phyloP scores from a whole-genome alignment of 768 basidiomycete genomes.

The Macrocybe gigantea region DNA sequence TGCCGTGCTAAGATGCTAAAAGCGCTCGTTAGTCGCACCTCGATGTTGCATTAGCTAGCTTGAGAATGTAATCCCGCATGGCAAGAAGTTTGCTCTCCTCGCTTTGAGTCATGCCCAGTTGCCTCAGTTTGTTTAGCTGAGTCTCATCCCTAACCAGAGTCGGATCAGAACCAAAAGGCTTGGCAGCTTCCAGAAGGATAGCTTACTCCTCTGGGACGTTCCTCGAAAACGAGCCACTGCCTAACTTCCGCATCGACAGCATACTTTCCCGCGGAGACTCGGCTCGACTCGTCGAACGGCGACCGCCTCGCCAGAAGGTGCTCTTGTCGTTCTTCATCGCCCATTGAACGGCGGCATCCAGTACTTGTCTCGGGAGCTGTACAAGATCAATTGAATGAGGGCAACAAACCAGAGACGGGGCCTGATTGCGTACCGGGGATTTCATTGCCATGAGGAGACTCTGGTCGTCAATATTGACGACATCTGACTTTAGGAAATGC shows the following conservation, averaged over 20 bases:
- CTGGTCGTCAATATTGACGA: slow-evolving; percentile 66
- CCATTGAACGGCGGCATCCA: slow-evolving; percentile 85
- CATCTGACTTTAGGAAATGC: slow-evolving; percentile 80
- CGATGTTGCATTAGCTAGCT: slow-evolving; percentile 72
- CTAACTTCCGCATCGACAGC: slow-evolving; percentile 52
- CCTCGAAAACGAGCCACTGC: slow-evolving; percentile 33
- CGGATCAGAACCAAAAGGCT: slow-evolving; percentile 1
- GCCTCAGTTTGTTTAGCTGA: slow-evolving; percentile 73
- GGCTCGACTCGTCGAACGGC: slow-evolving; percentile 41
- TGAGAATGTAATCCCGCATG: slow-evolving; percentile 84
- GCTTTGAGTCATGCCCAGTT: slow-evolving; percentile 75
- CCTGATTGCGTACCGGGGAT: slow-evolving; percentile 53
- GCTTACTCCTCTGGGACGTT: slow-evolving; percentile 75
- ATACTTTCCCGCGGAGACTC: slow-evolving; percentile 75
- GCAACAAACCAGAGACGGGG: neutral
- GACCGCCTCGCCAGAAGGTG: slow-evolving; percentile 64
- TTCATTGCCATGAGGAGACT: slow-evolving; percentile 74
- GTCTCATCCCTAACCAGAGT: slow-evolving; percentile 58
- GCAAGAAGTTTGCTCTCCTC: slow-evolving; percentile 87
- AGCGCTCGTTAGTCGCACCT: slow-evolving; percentile 37
- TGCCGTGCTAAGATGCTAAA: neutral
- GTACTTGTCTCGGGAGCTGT: slow-evolving; percentile 58
- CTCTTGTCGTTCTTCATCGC: slow-evolving; percentile 80
- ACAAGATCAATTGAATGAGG: slow-evolving; percentile 21
- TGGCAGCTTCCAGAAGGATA: neutral